phyloP scores from a whole-genome alignment of 306 rosid genomes.

The Quercus variabilis region DNA sequence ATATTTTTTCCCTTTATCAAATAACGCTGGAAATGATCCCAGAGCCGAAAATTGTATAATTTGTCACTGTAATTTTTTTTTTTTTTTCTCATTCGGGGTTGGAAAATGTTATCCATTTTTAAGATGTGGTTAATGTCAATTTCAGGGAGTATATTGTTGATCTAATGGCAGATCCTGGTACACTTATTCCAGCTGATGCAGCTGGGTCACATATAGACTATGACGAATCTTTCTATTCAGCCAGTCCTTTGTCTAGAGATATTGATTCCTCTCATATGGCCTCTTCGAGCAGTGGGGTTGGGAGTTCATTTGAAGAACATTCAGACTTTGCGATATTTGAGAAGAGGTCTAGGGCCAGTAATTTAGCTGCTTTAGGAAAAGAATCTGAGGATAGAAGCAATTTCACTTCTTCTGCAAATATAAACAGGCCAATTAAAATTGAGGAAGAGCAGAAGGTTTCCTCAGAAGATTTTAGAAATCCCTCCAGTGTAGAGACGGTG shows the following conservation, averaged over 20 bases:
- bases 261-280: conserved; percentile 70
- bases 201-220: conserved; percentile 61
- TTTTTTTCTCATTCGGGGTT: conserved; percentile 5
- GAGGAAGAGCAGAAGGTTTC: conserved; percentile 40
- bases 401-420: conserved; percentile 7
- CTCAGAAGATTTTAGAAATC: conserved; percentile 29
- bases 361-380: conserved; percentile 36
- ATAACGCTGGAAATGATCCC: background rate
- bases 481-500: conserved; percentile 43
- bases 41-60: conserved; percentile 3
- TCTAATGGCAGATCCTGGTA: conserved; percentile 97
- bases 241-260: conserved; percentile 73
- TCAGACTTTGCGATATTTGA: conserved; percentile 51
- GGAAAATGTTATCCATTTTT: conserved; percentile 22
- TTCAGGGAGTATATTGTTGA: conserved; percentile 98
- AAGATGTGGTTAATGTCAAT: conserved; percentile 38
- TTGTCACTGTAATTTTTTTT: conserved; percentile 8
- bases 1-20: background rate
- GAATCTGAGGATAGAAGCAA: conserved; percentile 45
- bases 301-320: conserved; percentile 69
- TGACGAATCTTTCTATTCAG: conserved; percentile 53
- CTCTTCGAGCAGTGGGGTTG: conserved; percentile 80
- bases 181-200: conserved; percentile 88
- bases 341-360: conserved; percentile 42
- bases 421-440: conserved; percentile 19